phyloP scores from a whole-genome alignment of 208 protist genomes.

The Herpetomonas tarakana region DNA sequence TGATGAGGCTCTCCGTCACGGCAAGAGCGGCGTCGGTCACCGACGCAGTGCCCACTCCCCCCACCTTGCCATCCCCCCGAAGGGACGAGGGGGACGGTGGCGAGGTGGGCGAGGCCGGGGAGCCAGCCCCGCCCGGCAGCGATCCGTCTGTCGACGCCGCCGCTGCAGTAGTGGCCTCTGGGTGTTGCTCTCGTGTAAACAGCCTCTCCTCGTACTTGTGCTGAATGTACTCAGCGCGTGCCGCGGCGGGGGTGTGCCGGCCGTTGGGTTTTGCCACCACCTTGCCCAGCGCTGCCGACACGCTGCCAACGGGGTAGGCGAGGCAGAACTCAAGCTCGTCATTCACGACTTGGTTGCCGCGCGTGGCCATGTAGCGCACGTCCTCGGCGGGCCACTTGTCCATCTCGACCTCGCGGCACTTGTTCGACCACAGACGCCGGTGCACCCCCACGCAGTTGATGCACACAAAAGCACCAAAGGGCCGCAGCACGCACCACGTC shows the following conservation, averaged over 20 bases:
- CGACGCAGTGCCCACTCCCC: too few species aligned
- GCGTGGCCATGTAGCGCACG: constrained; percentile 49
- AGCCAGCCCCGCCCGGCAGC: too few species aligned
- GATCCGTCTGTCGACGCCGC: constrained; percentile 7
- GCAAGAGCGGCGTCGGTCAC: not conserved
- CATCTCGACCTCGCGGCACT: constrained; percentile 62
- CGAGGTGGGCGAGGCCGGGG: not conserved
- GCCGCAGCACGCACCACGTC: constrained; percentile 61
- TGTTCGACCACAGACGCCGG: constrained; percentile 66
- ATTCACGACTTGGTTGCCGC: constrained; percentile 60
- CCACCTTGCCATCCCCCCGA: not conserved
- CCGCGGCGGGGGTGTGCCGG: constrained; percentile 24
- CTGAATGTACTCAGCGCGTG: constrained; percentile 53
- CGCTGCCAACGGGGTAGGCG: constrained; percentile 19
- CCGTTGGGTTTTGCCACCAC: constrained; percentile 32
- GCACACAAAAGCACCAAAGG: constrained; percentile 73
- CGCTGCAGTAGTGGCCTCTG: constrained; percentile 6
- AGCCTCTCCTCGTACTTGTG: constrained; percentile 54
- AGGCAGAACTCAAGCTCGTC: constrained; percentile 62
- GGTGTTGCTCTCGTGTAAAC: constrained; percentile 41
- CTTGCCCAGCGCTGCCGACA: constrained; percentile 21
- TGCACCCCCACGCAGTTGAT: constrained; percentile 77
- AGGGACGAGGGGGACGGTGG: too few species aligned
- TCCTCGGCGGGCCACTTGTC: constrained; percentile 55
- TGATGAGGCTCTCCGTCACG: not conserved